Base-by-base conservation (phyloP, 805 yeast genomes). In the Wickerhamiella musiphila region DNA sequence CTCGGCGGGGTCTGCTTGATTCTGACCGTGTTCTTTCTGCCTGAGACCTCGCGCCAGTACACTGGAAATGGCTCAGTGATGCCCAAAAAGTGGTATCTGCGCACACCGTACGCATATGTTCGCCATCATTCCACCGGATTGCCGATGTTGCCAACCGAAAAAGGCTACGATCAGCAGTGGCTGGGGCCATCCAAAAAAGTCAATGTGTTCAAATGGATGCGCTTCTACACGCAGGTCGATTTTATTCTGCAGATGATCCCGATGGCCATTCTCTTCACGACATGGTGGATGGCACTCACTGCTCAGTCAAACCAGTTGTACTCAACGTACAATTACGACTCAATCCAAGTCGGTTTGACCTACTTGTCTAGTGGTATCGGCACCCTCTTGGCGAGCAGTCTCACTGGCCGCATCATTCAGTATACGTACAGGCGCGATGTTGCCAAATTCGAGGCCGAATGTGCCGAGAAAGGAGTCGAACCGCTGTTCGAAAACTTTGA, bases 311-410 rank as follows among this genome's bases (percentile, higher is more conserved):
- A 76, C 0, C 56, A 60, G 11, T 51, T 81, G 22, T 57, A 66
- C 22, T 49, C 51, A 6, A 38, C 54, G 5, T 78, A 79, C 41
- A 52, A 60, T 19, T 66, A 70, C 39, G 41, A 62, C 1, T 65
- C 73, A 1, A 54, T 68, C 28, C 61, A 68, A 28, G 68, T 78
- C 22, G 93, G 93, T 3, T 52, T 70, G n/a, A 69, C 81, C 34
- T 82, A 71, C 45, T 57, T 82, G 26, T 77, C 93, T 2, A 70
- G 74, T 14, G 94, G 94, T 9, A 40, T 67, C 1, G 76, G 75
- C 8, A 68, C 79, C 3, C 48, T 78, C n/a, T 21, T 60, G 1
- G 81, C 86, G 14, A 68, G 84, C 0, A 39, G 78, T 0, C 19
- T 49, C 0, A 53, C 71, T 3, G 93, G 93, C 1, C 56, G 60